A percentile compares a stretch with the other conserved stretches of the same genome.
Evolutionary conservation across 805 yeast genomes (phyloP).

Genomic region (Hanseniaspora guilliermondii): DNA sequence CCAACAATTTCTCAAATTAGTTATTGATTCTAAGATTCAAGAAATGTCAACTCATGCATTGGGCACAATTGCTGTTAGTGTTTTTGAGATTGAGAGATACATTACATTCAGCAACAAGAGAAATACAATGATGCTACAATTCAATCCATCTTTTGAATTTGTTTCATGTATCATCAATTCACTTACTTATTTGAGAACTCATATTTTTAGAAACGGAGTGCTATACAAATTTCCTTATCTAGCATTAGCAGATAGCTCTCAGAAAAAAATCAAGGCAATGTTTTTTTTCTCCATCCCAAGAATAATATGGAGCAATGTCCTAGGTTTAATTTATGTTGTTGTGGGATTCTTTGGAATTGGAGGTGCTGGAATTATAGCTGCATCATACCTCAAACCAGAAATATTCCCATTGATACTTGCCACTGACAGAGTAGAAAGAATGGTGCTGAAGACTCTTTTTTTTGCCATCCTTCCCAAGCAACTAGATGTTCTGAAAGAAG

Average conservation of each 20-base stretch:
- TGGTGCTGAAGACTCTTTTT: neutral
- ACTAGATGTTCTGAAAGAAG: neutral
- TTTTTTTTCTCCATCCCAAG: neutral
- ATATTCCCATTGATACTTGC: neutral
- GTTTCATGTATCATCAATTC: neutral
- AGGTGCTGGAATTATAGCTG: neutral
- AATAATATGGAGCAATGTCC: neutral
- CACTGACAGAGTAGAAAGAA: neutral
- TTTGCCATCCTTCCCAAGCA: neutral
- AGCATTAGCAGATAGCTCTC: neutral
- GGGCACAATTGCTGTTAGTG: neutral
- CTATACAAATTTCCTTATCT: neutral
- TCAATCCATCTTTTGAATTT: neutral
- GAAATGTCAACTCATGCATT: neutral
- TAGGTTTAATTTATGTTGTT: neutral
- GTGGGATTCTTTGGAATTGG: neutral
- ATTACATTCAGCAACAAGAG: neutral
- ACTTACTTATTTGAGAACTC: neutral
- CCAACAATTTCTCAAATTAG: neutral
- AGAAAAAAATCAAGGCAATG: neutral
- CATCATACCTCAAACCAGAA: neutral
- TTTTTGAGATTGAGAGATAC: neutral
- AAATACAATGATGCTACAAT: neutral
- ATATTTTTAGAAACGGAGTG: conserved; percentile 4
- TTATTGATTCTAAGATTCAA: neutral